Evolutionary conservation across 371 early-diverging fungal genomes (phyloP).

Genomic region (Cladochytrium tenue): DNA sequence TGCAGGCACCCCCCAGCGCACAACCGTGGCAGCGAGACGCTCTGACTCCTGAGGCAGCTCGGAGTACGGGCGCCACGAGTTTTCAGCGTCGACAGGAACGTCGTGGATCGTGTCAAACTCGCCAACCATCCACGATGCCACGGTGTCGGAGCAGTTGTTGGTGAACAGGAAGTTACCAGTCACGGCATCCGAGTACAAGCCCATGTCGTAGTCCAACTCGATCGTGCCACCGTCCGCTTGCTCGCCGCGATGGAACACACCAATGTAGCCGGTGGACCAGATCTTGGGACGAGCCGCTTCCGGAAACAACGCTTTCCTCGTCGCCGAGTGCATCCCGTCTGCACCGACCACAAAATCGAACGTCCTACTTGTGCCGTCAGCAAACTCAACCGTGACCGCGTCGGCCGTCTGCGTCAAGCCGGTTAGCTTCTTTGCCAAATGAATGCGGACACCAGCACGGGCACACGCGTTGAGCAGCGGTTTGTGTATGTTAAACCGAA

Average conservation of each 20-base stretch:
- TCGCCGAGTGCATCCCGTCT: slow-evolving; percentile 22
- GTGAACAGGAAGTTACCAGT: slow-evolving; percentile 8
- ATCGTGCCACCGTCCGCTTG: neutral
- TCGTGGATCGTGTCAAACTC: neutral
- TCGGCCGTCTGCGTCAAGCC: neutral
- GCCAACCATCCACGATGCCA: neutral
- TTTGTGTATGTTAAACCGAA: slow-evolving; percentile 3
- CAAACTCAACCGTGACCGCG: slow-evolving; percentile 11
- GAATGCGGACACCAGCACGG: slow-evolving; percentile 1
- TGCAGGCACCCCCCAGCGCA: slow-evolving; percentile 10
- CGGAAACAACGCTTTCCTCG: slow-evolving; percentile 8
- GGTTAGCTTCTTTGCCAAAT: slow-evolving; percentile 5
- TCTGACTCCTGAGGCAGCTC: slow-evolving; percentile 7
- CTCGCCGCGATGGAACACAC: slow-evolving; percentile 8
- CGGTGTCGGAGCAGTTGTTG: neutral
- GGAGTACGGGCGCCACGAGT: slow-evolving; percentile 8
- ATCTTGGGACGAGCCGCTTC: slow-evolving; percentile 1
- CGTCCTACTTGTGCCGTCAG: slow-evolving; percentile 10
- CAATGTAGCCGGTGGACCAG: slow-evolving; percentile 13
- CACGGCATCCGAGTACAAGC: slow-evolving; percentile 12
- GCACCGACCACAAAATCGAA: slow-evolving; percentile 14
- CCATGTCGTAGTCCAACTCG: neutral
- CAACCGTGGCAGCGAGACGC: slow-evolving; percentile 7
- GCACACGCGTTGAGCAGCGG: slow-evolving; percentile 4
- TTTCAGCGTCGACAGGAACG: neutral